A percentile compares a stretch with the other conserved stretches of the same genome.
Conservation (phyloP, 148 eudicot genomes). For the Spergularia marina region DNA sequence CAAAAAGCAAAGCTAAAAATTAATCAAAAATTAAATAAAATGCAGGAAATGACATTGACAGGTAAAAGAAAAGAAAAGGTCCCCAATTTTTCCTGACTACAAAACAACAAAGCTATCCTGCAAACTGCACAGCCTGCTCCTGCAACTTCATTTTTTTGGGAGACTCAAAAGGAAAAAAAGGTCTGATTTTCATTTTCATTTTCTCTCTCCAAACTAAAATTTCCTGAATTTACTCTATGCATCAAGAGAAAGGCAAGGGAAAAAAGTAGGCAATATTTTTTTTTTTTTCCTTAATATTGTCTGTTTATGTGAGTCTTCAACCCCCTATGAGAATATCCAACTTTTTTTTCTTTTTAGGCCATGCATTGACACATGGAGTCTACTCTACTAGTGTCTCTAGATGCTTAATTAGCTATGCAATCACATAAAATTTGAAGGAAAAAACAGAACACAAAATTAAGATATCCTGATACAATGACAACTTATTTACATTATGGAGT, state of each 20-base stretch:
- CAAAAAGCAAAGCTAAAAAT: constrained; percentile 36
- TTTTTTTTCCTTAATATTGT: constrained; percentile 36
- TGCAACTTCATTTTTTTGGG: constrained; percentile 64
- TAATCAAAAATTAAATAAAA: constrained; percentile 36
- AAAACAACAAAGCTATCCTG: constrained; percentile 48
- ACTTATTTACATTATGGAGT: too few species aligned
- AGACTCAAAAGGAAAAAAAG: constrained; percentile 49
- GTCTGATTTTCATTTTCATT: constrained; percentile 15
- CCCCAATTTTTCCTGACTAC: constrained; percentile 57
- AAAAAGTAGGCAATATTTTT: constrained; percentile 39
- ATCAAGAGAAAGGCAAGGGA: constrained; percentile 10
- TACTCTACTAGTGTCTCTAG: constrained; percentile 10
- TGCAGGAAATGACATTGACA: constrained; percentile 51
- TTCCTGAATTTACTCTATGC: constrained; percentile 17
- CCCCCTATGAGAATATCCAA: constrained; percentile 42
- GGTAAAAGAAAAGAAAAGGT: constrained; percentile 49
- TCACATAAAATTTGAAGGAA: background rate
- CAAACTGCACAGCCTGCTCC: constrained; percentile 42
- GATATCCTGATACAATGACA: too few species aligned
- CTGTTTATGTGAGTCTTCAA: constrained; percentile 50
- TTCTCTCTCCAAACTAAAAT: constrained; percentile 15
- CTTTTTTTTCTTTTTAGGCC: constrained; percentile 32
- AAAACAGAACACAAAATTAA: too few species aligned
- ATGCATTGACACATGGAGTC: constrained; percentile 24
- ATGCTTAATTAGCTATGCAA: constrained; percentile 40